Evolutionary conservation across 495 filamentous ascomycete species (phyloP), one percentile per base, ranked within the genome.

Genomic region (Aspergillus coremiiformis): DNA sequence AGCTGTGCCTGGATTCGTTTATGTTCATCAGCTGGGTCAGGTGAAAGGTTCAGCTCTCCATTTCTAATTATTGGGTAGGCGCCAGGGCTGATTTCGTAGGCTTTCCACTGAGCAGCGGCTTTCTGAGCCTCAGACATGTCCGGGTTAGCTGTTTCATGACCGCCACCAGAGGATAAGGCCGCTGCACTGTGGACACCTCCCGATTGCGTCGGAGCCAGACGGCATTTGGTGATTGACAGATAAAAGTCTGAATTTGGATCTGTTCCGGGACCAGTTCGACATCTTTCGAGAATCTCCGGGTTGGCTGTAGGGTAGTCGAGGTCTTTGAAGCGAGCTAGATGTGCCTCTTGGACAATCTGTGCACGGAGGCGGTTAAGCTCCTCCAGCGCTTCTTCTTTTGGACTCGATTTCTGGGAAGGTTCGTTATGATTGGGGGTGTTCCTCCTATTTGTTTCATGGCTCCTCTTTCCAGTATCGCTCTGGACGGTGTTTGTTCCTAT

Each of bases 241-340:
- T 57, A 66, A 3, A 55, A 24, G 5, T 47, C 27, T 0, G 61
- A 60, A 1, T 46, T 23, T 4, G 45, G 58, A 37, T 66, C 54
- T 0, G 48, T 59, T 9, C 61, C 64, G 8, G 56, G 55, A 12
- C 64, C 64, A 10, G 55, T 44, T 54, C 64, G 56, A 35, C 56
- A 59, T 9, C 33, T 57, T 5, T 37, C 39, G 17, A 66, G 53
- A 8, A 44, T 9, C 22, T 62, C 55, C 4, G 61, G 61, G 39
- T 53, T 54, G 5, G 56, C 52, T 10, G 44, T 47, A 8, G 39
- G 35, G 5, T 37, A 21, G 7, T 54, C 52, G 9, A 30, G 17
- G 15, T 57, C 42, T 3, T 54, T 52, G 29, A 41, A 50, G 1
- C 41, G 47, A 29, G 55, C 56, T 15, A 47, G 12, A 39, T 62